Base-by-base conservation (phyloP, 805 yeast genomes). In the Pichia ethanolica region DNA sequence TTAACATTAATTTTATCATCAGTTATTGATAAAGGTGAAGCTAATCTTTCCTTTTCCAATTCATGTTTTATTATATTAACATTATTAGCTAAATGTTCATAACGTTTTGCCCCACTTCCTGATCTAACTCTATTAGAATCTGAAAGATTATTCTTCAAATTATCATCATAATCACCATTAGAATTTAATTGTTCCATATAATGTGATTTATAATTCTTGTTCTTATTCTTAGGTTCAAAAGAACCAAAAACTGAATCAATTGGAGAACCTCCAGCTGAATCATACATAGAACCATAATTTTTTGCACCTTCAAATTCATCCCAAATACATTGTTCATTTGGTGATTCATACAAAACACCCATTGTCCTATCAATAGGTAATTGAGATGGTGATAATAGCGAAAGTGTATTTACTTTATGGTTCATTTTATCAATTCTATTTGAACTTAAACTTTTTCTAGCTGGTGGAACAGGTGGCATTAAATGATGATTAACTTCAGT, bases 331-430 rank as follows among this genome's bases (percentile, higher is more conserved):
- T 49, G 53, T 38, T 63, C 66, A 39, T 59, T 61, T 1, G 60
- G 56, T 9, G 57, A 55, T 44, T 64, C 69, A 51, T 60, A 63
- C 10, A 65, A 50, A 11, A 64, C 59, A 36, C 62, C 60, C 63
- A 64, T 64, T 11, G 53, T 47, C 36, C 66, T 50, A 42, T 62
- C 61, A 34, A 47, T 26, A 0, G 50, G 28, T 20, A 49, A 28
- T 33, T 40, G 39, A 6, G 51, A 44, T 7, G 48, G 49, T 7
- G 55, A 51, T 27, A 51, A 49, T 5, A 46, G 28, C 2, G 34
- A 12, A 20, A 25, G 13, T 6, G 30, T 9, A 8, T 35, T 27
- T 10, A 38, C 43, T 9, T 35, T 46, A 26, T 42, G 37, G 30
- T 44, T 53, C 52, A 49, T 41, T 45, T 39, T 38, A 34, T 46